Base-by-base conservation (phyloP, 2,329 filamentous ascomycete species). In the Thielaviopsis musarum region DNA sequence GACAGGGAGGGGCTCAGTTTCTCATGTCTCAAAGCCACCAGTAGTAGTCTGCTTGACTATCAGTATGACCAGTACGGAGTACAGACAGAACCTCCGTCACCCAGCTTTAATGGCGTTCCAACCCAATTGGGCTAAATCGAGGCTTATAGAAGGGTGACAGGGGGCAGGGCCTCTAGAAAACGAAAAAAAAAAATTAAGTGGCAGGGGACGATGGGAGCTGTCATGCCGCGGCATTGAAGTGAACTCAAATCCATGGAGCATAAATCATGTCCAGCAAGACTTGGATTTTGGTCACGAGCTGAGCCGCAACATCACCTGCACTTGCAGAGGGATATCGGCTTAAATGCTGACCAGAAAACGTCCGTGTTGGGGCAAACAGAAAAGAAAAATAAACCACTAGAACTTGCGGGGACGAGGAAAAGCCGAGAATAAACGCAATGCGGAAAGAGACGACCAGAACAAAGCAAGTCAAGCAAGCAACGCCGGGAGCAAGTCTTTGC, bases 321-420 rank as follows among this genome's bases (percentile, higher is more conserved):
- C 30, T 34, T 34, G 30, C 30, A 34, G 10, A 10, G 30, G 10
- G 30, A 34, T 24, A 53, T 22, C 22, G n/a, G 21, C 49, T 52
- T 24, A 2, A 26, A 53, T 1, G 21, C 10, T 7, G 15, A 53
- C 9, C 10, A n/a, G 26, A 53, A 53, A 53, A 26, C 10, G 30
- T 34, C 30, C 9, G 30, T 19, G 12, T 2, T 53, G 49, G 5
- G 51, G 22, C 28, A 24, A 17, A 26, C 51, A 52, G 21, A 52
- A 7, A 26, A 6, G 15, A 53, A 24, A 26, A 26, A 10, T 5
- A 34, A 34, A 10, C 30, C 6, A 34, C 56, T 41, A 49, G 56
- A 41, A 52, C 62, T 64, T 63, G 67, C 66, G 65, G 56, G 19
- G 57, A 57, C 63, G 61, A 58, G 59, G 62, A 63, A 62, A 64